These are phyloP conservation scores for Trametes villosa DNA, from an alignment of 768 basidiomycete genomes.

Conservation along the genomic window DNA sequence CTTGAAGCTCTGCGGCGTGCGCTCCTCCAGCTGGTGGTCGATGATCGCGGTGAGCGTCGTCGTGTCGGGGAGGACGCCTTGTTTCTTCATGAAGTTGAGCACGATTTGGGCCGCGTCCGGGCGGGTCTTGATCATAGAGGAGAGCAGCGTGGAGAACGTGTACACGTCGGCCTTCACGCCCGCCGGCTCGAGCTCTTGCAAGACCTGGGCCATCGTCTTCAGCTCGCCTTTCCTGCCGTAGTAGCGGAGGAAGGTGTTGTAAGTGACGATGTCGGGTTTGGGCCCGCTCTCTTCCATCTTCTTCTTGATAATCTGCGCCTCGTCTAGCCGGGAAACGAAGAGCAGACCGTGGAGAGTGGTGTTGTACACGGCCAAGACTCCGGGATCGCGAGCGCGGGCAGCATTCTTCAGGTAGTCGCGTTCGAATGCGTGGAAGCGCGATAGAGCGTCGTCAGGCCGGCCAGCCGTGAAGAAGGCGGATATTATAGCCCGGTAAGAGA, in stretches of 20 bases:
- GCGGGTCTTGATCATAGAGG: conserved; percentile 70
- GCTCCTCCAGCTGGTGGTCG: conserved; percentile 65
- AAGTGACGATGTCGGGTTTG: conserved; percentile 71
- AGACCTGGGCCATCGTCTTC: conserved; percentile 55
- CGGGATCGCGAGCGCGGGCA: background rate
- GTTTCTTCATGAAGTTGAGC: conserved; percentile 73
- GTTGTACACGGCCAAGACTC: conserved; percentile 61
- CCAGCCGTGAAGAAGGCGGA: conserved; percentile 58
- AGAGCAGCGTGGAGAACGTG: conserved; percentile 87
- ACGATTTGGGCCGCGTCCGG: conserved; percentile 68
- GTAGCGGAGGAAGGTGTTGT: conserved; percentile 80
- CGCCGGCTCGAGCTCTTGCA: conserved; percentile 59
- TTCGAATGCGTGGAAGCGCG: conserved; percentile 56
- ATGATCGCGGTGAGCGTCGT: conserved; percentile 83
- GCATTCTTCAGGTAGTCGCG: conserved; percentile 31
- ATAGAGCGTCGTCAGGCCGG: conserved; percentile 54
- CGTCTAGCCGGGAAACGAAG: conserved; percentile 32
- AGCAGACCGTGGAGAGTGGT: conserved; percentile 76
- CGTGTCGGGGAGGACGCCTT: conserved; percentile 73
- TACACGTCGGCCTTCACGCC: conserved; percentile 74
- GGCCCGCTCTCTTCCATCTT: conserved; percentile 53
- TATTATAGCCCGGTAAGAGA: conserved; percentile 74
- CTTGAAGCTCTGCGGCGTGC: conserved; percentile 54
- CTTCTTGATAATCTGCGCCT: conserved; percentile 44
- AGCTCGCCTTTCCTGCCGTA: conserved; percentile 68